Percentiles rank a stretch among this genome's conserved stretches.
phyloP scores from a whole-genome alignment of 768 basidiomycete species.

The Boletellus ananas region DNA sequence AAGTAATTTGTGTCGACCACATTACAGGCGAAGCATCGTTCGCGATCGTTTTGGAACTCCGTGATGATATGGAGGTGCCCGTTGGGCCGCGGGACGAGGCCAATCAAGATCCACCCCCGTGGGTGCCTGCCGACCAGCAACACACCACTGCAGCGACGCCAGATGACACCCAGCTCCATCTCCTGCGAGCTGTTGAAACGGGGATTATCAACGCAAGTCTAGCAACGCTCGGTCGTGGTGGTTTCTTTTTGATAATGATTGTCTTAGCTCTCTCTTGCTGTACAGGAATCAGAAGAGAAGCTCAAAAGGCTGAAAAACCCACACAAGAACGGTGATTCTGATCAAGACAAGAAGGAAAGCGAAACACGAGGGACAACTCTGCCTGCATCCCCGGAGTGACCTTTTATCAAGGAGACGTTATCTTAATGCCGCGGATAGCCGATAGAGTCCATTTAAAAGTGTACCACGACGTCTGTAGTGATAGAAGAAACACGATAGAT shows the following conservation, averaged over 20 bases:
- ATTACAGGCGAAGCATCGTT: constrained; percentile 68
- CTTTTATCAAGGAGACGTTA: background rate
- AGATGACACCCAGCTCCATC: constrained; percentile 67
- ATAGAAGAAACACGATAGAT: constrained; percentile 18
- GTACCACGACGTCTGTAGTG: constrained; percentile 11
- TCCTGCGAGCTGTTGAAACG: constrained; percentile 78
- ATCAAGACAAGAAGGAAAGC: constrained; percentile 11
- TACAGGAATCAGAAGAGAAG: constrained; percentile 79
- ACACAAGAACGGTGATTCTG: background rate
- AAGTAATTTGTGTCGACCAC: background rate
- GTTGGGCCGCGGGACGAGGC: constrained; percentile 44
- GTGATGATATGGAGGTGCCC: constrained; percentile 58
- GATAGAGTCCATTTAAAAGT: constrained; percentile 7
- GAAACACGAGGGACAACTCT: background rate
- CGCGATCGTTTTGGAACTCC: constrained; percentile 76
- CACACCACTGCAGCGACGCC: constrained; percentile 65
- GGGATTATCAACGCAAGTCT: constrained; percentile 70
- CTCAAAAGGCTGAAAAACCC: constrained; percentile 29
- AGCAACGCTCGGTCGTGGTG: background rate
- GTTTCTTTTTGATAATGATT: constrained; percentile 4
- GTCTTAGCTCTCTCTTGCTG: constrained; percentile 63
- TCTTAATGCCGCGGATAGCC: constrained; percentile 3
- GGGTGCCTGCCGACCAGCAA: constrained; percentile 70
- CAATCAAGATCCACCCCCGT: constrained; percentile 60
- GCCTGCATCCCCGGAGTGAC: background rate